A percentile compares a stretch with the other conserved stretches of the same genome.
Evolutionary conservation across 441 rosid genomes (phyloP).

Genomic region (Erodium chrysanthum): DNA sequence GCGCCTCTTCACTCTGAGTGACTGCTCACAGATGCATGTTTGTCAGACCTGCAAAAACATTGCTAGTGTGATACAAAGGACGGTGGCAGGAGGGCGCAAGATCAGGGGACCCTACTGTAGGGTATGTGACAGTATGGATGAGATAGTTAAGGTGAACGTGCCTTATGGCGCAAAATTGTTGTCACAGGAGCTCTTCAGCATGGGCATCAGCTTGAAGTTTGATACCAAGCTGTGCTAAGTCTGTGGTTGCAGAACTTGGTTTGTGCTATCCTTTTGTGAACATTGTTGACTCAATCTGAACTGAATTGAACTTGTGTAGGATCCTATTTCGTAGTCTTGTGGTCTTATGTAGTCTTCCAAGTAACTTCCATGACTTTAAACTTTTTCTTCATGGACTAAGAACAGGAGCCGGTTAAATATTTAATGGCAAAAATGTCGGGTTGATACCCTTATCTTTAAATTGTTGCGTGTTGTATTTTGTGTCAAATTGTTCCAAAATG

Average conservation of each 20-base stretch:
- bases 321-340: too few relatives aligned
- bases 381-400: too few relatives aligned
- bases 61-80: conserved; percentile 61
- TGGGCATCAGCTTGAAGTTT: conserved; percentile 69
- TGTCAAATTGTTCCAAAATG: too few relatives aligned
- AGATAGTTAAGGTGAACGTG: conserved; percentile 51
- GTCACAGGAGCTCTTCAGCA: conserved; percentile 74
- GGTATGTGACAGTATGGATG: conserved; percentile 46
- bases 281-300: background rate
- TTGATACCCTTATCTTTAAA: too few relatives aligned
- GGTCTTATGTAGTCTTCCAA: too few relatives aligned
- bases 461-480: too few relatives aligned
- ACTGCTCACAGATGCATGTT: conserved; percentile 63
- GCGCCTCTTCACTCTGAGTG: conserved; percentile 70
- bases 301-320: background rate
- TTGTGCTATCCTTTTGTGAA: background rate
- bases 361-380: too few relatives aligned
- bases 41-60: conserved; percentile 48
- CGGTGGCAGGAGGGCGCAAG: conserved; percentile 45
- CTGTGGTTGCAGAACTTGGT: too few relatives aligned
- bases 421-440: too few relatives aligned
- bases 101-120: conserved; percentile 65
- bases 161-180: conserved; percentile 84
- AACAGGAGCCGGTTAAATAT: too few relatives aligned
- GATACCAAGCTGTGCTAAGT: conserved; percentile 46